Conservation (phyloP, 768 basidiomycete species). For the Mrakia frigida region DNA sequence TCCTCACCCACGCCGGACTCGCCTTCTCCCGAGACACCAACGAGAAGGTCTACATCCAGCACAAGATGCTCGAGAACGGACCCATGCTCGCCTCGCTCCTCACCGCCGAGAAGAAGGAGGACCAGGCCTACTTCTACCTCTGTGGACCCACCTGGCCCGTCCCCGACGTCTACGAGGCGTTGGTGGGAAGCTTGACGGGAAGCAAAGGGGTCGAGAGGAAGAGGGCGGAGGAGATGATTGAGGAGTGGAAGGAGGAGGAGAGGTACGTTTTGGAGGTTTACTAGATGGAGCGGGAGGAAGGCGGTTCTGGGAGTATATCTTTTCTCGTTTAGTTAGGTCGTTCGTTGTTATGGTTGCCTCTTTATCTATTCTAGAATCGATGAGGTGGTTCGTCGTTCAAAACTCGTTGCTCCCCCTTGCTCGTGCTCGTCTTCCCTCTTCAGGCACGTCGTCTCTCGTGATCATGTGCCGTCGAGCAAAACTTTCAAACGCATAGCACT, state of each 20-base stretch:
- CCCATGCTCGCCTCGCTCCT: constrained; percentile 69
- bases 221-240: constrained; percentile 72
- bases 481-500: no score
- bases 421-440: no score
- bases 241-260: constrained; percentile 90
- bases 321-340: no score
- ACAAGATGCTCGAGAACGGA: constrained; percentile 93
- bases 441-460: no score
- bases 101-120: constrained; percentile 47
- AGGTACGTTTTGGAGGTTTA: constrained; percentile 79
- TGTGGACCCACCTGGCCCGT: constrained; percentile 99
- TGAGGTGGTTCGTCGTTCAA: no score
- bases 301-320: no score
- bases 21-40: constrained; percentile 93
- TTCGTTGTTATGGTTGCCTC: no score
- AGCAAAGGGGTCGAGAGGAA: constrained; percentile 61
- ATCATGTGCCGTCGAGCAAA: no score
- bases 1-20: constrained; percentile 83
- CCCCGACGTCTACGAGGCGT: constrained; percentile 90
- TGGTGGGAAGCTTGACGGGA: constrained; percentile 72
- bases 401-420: no score
- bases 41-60: constrained; percentile 95
- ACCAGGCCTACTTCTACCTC: constrained; percentile 69
- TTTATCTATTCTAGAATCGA: no score
- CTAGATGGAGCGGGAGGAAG: neutral